These are phyloP conservation scores for Nepenthes alata DNA, from an alignment of 179 eudicot species.

Conservation along the genomic window DNA sequence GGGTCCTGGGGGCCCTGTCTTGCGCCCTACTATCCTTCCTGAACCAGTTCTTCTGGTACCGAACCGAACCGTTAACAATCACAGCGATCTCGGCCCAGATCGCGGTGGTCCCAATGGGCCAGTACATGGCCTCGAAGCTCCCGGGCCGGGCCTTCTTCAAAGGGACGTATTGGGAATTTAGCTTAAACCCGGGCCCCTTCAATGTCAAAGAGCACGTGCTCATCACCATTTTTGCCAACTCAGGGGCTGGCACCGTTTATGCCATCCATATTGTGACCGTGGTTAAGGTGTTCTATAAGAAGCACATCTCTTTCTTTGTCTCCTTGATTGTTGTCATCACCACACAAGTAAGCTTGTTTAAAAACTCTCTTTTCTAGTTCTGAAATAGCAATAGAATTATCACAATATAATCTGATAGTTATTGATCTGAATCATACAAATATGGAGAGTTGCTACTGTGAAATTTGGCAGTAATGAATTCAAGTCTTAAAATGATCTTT, in stretches of 20 bases:
- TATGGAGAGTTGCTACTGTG: too few relatives aligned
- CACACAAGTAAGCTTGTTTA: constrained; percentile 45
- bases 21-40: constrained; percentile 64
- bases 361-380: too few relatives aligned
- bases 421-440: too few relatives aligned
- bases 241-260: constrained; percentile 82
- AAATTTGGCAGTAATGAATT: too few relatives aligned
- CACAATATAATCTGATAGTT: too few relatives aligned
- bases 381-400: too few relatives aligned
- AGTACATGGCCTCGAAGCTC: constrained; percentile 63
- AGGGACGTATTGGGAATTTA: constrained; percentile 66
- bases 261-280: constrained; percentile 84
- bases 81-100: constrained; percentile 92
- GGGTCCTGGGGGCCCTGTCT: constrained; percentile 64
- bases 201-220: constrained; percentile 88
- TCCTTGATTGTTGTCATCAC: constrained; percentile 71
- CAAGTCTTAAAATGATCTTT: too few relatives aligned
- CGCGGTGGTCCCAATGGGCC: constrained; percentile 84
- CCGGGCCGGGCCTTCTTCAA: constrained; percentile 39
- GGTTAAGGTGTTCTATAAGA: constrained; percentile 72
- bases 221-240: constrained; percentile 84
- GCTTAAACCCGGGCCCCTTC: constrained; percentile 84
- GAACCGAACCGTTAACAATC: constrained; percentile 71
- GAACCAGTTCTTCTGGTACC: constrained; percentile 94
- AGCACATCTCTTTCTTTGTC: constrained; percentile 66